Evolutionary conservation across 495 filamentous ascomycete genomes (phyloP), one percentile per base, ranked within the genome.

Genomic region (Aspergillus cavernicola): DNA sequence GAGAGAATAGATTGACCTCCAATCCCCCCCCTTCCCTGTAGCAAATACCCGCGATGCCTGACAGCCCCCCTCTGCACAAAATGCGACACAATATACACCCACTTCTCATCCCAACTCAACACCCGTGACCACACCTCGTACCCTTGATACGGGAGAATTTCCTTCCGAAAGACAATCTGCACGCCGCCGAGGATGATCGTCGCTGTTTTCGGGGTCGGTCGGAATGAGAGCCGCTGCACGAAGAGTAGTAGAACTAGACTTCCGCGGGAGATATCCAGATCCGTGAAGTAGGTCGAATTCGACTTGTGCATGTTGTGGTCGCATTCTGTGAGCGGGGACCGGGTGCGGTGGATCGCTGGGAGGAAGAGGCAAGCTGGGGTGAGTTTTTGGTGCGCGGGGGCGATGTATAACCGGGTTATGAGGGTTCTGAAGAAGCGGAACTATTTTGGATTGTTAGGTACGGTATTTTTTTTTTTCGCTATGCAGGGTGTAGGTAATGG

Each of bases 281-380:
- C 89, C 59, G 83, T 74, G 68, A 92, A 92, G 76, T 91, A 93
- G 10, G 89, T 93, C 45, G 76, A 82, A 73, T 93, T 93, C 62
- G 80, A 85, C 64, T 93, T 93, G 78, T 93, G 89, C 38, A 88
- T 58, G 74, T 93, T 92, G 72, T 89, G 87, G 68, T 93, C 89
- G 64, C 80, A 83, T 65, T 93, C 89, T 59, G 80, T 75, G 11
- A 87, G 66, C 0, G 70, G 61, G n/a, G 24, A 28, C 9, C 24
- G 24, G 4, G 24, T 28, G 9, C 24, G 24, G 24, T 28, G 24
- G 9, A 28, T 28, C 4, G 24, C 24, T 4, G 24, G 24, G 24
- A 28, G 24, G 24, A 28, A 28, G 24, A 28, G 24, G 9, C 24
- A 28, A 4, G 4, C 24, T 28, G 24, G 24, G 24, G 4, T 28